Percentiles rank a stretch among this genome's conserved stretches.
These are phyloP conservation scores for Verticillium klebahnii DNA, from an alignment of 2,329 filamentous ascomycete genomes.

Conservation along the genomic window DNA sequence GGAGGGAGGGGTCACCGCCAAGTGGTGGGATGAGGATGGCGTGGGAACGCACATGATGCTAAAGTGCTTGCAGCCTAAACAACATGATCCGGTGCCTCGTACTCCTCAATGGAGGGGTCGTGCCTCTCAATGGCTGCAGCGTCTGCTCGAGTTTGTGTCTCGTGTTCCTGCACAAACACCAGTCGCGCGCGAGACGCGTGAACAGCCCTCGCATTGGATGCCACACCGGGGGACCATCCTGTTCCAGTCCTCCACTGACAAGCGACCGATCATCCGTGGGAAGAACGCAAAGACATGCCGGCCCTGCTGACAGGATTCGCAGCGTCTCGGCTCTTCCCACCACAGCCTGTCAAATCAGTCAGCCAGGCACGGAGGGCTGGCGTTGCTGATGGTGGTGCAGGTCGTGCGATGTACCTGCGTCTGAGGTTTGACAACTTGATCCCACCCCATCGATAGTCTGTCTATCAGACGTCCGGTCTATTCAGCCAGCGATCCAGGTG, in stretches of 20 bases:
- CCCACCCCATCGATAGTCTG: background rate
- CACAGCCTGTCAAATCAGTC: background rate
- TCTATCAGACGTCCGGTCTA: background rate
- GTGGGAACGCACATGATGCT: background rate
- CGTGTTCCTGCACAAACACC: background rate
- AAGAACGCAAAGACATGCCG: background rate
- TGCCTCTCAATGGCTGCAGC: background rate
- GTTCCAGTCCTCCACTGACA: background rate
- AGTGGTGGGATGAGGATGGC: background rate
- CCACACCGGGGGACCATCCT: background rate
- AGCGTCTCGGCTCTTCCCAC: background rate
- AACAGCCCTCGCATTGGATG: slow-evolving; percentile 2
- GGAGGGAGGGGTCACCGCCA: background rate
- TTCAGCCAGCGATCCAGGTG: background rate
- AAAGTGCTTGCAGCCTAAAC: background rate
- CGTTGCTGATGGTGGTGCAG: background rate
- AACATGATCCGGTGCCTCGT: background rate
- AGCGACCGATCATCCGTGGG: background rate
- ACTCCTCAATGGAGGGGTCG: background rate
- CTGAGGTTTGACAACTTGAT: background rate
- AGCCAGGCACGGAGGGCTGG: background rate
- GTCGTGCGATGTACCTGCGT: background rate
- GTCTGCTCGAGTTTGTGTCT: background rate
- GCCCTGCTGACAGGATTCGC: background rate
- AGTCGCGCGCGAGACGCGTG: background rate